phyloP scores from a whole-genome alignment of 192 early-diverging fungal genomes.

The Coemansia sp. region DNA sequence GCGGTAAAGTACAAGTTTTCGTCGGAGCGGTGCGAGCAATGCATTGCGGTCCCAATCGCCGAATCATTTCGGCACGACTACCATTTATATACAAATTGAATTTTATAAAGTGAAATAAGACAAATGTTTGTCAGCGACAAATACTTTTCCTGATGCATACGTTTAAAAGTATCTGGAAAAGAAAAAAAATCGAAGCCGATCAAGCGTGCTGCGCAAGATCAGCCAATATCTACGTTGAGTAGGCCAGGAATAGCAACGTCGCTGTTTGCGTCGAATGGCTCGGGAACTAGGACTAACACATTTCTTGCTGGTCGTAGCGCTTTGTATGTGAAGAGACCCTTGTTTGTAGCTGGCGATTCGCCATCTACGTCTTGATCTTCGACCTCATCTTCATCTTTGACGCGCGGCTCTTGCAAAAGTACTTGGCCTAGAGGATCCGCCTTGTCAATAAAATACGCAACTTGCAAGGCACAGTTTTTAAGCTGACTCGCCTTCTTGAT shows the following conservation, averaged over 20 bases:
- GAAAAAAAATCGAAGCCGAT: background rate
- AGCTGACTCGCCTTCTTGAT: conserved; percentile 23
- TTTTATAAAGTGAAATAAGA: background rate
- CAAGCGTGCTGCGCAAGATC: conserved; percentile 9
- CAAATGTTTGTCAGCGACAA: background rate
- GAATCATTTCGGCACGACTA: conserved; percentile 16
- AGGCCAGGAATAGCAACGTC: conserved; percentile 21
- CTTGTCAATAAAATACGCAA: conserved; percentile 42
- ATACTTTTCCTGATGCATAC: no score
- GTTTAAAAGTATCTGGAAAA: background rate
- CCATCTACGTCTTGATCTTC: background rate
- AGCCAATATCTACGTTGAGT: conserved; percentile 14
- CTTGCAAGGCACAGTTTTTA: conserved; percentile 40
- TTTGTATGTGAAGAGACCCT: conserved; percentile 37
- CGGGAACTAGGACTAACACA: conserved; percentile 43
- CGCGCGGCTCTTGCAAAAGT: conserved; percentile 37
- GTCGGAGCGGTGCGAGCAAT: background rate
- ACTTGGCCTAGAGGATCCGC: conserved; percentile 17
- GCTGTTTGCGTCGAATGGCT: conserved; percentile 54
- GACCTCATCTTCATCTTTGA: conserved; percentile 25
- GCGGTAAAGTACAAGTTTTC: background rate
- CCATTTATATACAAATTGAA: conserved; percentile 2
- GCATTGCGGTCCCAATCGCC: conserved; percentile 14
- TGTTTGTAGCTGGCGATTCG: background rate
- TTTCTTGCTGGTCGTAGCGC: conserved; percentile 16